phyloP scores from a whole-genome alignment of 176 grass and related monocot genomes.

The Pontederia paniculata region DNA sequence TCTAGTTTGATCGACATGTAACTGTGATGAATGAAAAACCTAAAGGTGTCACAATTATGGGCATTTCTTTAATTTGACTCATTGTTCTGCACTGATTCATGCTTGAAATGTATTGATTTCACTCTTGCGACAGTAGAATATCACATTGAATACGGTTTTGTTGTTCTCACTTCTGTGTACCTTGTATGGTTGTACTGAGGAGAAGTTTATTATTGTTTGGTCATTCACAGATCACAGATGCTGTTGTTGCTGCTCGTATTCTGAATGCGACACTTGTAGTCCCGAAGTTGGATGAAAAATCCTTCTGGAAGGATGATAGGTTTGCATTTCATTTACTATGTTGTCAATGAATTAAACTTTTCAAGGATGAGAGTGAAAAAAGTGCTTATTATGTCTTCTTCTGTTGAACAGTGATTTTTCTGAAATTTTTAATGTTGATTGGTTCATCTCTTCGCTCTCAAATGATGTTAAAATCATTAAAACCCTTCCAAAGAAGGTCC shows the following conservation, averaged over 20 bases:
- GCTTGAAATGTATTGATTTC: too few species aligned
- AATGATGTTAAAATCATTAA: slow-evolving; percentile 75
- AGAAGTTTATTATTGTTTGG: neutral
- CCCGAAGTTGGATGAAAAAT: slow-evolving; percentile 72
- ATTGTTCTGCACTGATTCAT: too few species aligned
- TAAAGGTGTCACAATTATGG: too few species aligned
- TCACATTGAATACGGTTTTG: neutral
- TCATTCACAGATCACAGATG: slow-evolving; percentile 88
- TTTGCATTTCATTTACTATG: neutral
- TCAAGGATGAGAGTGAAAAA: neutral
- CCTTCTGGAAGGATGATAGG: slow-evolving; percentile 95
- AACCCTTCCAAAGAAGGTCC: slow-evolving; percentile 49
- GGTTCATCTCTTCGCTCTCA: slow-evolving; percentile 74
- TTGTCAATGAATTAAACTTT: neutral
- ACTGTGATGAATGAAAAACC: too few species aligned
- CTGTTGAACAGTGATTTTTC: slow-evolving; percentile 52
- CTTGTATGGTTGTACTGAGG: neutral
- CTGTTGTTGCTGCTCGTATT: slow-evolving; percentile 75
- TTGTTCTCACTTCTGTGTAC: neutral
- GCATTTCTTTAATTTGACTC: too few species aligned
- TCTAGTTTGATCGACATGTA: too few species aligned
- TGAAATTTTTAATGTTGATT: slow-evolving; percentile 80
- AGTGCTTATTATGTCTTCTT: neutral
- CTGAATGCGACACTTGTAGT: slow-evolving; percentile 88
- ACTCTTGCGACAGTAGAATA: too few species aligned